Evolutionary conservation across 73 alveolate genomes (phyloP).

Genomic region (Symbiodinium pilosum): DNA sequence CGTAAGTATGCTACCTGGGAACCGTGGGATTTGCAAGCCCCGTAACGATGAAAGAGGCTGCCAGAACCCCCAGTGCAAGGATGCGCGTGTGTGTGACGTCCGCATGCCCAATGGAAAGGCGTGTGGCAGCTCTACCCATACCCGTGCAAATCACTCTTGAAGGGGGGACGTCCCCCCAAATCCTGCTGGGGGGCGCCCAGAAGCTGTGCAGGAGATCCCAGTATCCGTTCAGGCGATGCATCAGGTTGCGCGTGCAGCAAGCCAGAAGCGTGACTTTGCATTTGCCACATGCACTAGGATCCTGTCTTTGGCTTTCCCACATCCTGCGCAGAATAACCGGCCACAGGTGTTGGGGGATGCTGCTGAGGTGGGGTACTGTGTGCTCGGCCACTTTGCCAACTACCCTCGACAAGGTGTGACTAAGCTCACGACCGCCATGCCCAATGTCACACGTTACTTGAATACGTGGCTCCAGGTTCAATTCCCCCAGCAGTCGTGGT

Average conservation of each 20-base stretch:
- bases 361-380: neutral
- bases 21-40: neutral
- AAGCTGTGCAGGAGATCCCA: neutral
- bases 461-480: neutral
- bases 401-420: neutral
- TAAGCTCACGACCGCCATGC: neutral
- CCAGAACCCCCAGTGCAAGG: neutral
- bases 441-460: neutral
- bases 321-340: neutral
- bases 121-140: neutral
- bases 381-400: neutral
- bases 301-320: no score
- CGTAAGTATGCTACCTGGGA: neutral
- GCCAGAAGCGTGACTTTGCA: no score
- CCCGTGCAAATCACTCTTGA: neutral
- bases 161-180: neutral
- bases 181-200: neutral
- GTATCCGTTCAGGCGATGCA: no score
- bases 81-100: conserved; percentile 27
- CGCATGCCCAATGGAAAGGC: neutral
- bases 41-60: conserved; percentile 26
- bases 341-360: neutral
- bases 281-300: no score
- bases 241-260: no score
- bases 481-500: neutral